Base-by-base conservation (phyloP, 805 yeast species). In the Priceomyces haplophilus region DNA sequence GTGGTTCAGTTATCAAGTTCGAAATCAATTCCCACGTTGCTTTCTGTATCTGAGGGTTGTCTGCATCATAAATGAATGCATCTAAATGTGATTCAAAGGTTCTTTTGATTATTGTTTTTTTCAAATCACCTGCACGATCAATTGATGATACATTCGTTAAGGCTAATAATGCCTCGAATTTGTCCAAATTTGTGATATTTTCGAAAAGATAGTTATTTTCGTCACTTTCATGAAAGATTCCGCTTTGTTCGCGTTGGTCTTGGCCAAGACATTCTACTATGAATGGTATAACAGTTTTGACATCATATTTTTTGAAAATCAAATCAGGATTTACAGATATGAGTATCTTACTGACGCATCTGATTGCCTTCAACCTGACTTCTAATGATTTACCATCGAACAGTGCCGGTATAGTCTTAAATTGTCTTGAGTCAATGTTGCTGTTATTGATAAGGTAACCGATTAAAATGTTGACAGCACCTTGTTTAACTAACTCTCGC, bases 71-170 rank as follows among this genome's bases (percentile, higher is more conserved):
- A 8, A 69, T 58, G 38, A 67, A 61, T 24, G 73, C 71, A 44
- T 76, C 70, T 15, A 78, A 57, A 38, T 53, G 56, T 45, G 74
- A 78, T 11, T 83, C 67, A 20, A 67, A 67, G 0, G 68, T 51
- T 75, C 82, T 79, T 38, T 70, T 64, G 5, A 65, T 57, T 3
- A 65, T 58, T 35, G 62, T 58, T 4, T 72, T 62, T 10, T 59
- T 65, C 20, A 73, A 62, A 7, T 72, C 69, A 27, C 69, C 59
- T 11, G 59, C 60, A 3, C 69, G 65, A 8, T 66, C 67, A 1
- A 70, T 45, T 0, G 87, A 72, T 0, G 88, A 76, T 6, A 83
- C 49, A 58, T 85, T 86, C 1, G 91, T 85, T 21, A 85, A 67
- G 0, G 90, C 87, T 17, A 82, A 55, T 31, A 86, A 61, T 0